phyloP scores from a whole-genome alignment of 495 filamentous ascomycete genomes.

The Filosporella fistucella region DNA sequence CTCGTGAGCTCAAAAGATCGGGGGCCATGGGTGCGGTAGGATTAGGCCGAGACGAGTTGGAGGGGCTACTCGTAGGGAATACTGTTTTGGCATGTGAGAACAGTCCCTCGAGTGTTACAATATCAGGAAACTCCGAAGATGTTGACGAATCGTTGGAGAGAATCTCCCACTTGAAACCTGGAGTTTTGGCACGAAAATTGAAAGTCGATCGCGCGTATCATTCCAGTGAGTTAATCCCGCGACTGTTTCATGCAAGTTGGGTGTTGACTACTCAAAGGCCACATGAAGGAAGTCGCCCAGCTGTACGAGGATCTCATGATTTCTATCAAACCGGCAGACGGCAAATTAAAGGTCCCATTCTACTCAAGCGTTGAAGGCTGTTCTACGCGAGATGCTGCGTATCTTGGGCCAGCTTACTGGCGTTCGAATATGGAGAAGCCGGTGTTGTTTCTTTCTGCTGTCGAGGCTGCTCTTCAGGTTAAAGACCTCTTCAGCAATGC shows the following conservation, averaged over 20 bases:
- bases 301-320: not conserved
- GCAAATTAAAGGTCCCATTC: conserved; percentile 22
- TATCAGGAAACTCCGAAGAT: not conserved
- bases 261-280: not conserved
- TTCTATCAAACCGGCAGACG: not conserved
- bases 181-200: not conserved
- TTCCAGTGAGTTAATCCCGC: conserved; percentile 27
- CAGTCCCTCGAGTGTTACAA: not conserved
- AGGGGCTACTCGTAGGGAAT: not conserved
- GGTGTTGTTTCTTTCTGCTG: conserved; percentile 36
- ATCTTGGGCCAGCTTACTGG: conserved; percentile 36
- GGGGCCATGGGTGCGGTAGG: not conserved
- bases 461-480: not conserved
- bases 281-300: conserved; percentile 1
- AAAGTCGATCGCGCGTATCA: conserved; percentile 57
- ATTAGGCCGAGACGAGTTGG: not conserved
- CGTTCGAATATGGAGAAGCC: conserved; percentile 48
- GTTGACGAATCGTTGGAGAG: not conserved
- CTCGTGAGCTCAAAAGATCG: not conserved
- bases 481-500: conserved; percentile 26
- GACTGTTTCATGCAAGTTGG: conserved; percentile 15
- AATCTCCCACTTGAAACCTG: not conserved
- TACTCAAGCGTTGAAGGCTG: conserved; percentile 36
- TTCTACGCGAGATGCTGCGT: conserved; percentile 20
- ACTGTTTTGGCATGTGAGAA: not conserved